Base-by-base conservation (phyloP, 2,329 filamentous ascomycete genomes). In the Ascochyta rabiei region DNA sequence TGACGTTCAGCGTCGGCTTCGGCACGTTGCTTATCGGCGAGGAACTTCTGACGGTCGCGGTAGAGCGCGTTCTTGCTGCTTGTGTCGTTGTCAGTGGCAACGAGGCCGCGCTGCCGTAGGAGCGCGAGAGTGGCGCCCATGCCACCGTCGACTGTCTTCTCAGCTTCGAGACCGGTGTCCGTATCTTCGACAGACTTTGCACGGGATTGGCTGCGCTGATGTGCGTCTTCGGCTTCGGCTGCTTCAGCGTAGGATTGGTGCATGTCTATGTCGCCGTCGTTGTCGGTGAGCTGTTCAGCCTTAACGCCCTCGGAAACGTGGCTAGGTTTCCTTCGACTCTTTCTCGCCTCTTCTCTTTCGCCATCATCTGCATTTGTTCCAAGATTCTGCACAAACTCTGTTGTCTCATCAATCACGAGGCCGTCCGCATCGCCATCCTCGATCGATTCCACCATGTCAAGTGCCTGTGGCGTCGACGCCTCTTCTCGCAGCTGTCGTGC, bases 321-420 rank as follows among this genome's bases (percentile, higher is more conserved):
- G 21, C 67, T 71, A 0, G 66, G 67, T 52, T 79, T 56, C 75
- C 73, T 68, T 75, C 82, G 68, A 71, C 81, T 60, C 68, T 82
- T 76, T 75, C 89, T 77, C 28, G 77, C 75, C 16, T 67, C 62
- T 6, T 63, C 65, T 31, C 71, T 66, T 9, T 69, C 64, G 3
- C 53, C 56, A 3, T 63, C 62, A 16, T 53, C 64, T 8, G 43
- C 57, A 18, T 62, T 75, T 2, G 78, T 83, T 13, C 88, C 89
- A 50, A 99, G 77, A 49, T 91, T 91, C 23, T 92, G 89, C 26
- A 99, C 89, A 66, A 99, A 99, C 67, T 96, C 93, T 0, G 92
- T 92, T 0, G 93, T 96, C 71, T 97, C 95, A 57, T 97, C 93
- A 53, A 99, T 93, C n/a, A 97, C 84, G 1, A 99, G 80, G 1